These are phyloP conservation scores for Epichloe bromicola DNA, from an alignment of 2,329 filamentous ascomycete genomes.

Conservation along the genomic window DNA sequence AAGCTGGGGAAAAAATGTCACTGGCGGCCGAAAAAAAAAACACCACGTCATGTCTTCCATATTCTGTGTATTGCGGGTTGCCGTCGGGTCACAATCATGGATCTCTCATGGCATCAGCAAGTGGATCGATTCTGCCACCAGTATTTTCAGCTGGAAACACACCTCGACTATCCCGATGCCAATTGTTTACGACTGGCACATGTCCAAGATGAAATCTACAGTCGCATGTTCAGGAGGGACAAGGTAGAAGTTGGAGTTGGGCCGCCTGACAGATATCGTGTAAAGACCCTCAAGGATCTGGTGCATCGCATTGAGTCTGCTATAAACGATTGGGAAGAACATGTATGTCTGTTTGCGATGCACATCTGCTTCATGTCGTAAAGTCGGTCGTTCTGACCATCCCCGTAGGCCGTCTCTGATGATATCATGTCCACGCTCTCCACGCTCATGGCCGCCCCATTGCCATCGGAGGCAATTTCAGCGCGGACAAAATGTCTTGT, in stretches of 20 bases:
- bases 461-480: slow-evolving; percentile 50
- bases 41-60: not conserved
- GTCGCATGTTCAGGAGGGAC: slow-evolving; percentile 50
- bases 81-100: not conserved
- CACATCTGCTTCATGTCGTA: not conserved
- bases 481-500: slow-evolving; percentile 64
- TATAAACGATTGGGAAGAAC: slow-evolving; percentile 70
- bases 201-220: slow-evolving; percentile 55
- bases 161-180: slow-evolving; percentile 50
- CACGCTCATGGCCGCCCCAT: slow-evolving; percentile 46
- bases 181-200: slow-evolving; percentile 42
- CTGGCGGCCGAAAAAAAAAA: not conserved
- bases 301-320: slow-evolving; percentile 56
- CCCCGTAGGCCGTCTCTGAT: slow-evolving; percentile 64
- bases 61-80: not conserved
- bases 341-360: slow-evolving; percentile 49
- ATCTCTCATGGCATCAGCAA: slow-evolving; percentile 3
- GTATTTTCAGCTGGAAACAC: slow-evolving; percentile 61
- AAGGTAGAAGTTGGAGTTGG: slow-evolving; percentile 39
- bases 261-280: slow-evolving; percentile 56
- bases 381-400: slow-evolving; percentile 12
- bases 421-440: slow-evolving; percentile 60
- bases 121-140: slow-evolving; percentile 52
- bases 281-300: slow-evolving; percentile 61
- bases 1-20: not conserved